A percentile compares a stretch with the other conserved stretches of the same genome.
phyloP scores from a whole-genome alignment of 192 early-diverging fungal genomes.

The Coemansia sp. region DNA sequence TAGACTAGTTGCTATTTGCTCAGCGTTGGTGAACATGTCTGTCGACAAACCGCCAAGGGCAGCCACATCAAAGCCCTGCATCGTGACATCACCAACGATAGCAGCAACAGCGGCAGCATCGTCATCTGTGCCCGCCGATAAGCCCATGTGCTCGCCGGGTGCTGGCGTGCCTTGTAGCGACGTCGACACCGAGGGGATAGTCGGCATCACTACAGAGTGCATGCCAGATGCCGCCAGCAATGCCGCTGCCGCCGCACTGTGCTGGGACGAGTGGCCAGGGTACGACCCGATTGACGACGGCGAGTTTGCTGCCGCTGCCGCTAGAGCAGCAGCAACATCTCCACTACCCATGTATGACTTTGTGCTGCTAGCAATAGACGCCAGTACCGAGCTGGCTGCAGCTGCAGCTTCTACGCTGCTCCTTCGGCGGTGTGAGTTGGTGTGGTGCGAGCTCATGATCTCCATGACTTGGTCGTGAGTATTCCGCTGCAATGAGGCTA shows the following conservation, averaged over 20 bases:
- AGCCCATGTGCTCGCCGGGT: conserved; percentile 12
- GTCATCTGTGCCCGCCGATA: conserved; percentile 1
- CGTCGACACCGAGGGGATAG: conserved; percentile 36
- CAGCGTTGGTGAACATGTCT: conserved; percentile 4
- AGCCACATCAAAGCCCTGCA: conserved; percentile 12
- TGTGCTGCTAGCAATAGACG: conserved; percentile 45
- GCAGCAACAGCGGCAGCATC: neutral
- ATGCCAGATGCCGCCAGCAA: conserved; percentile 45
- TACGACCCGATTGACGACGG: conserved; percentile 12
- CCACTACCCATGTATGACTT: conserved; percentile 25
- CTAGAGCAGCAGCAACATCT: conserved; percentile 9
- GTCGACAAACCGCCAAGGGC: conserved; percentile 22
- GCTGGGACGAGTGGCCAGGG: conserved; percentile 23
- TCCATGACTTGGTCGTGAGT: conserved; percentile 46
- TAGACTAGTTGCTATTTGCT: neutral
- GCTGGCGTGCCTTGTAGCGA: conserved; percentile 45
- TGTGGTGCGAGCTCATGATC: conserved; percentile 46
- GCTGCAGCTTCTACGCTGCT: conserved; percentile 52
- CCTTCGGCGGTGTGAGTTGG: conserved; percentile 38
- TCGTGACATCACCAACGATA: neutral
- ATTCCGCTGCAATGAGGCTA: conserved; percentile 22
- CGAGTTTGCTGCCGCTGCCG: conserved; percentile 15
- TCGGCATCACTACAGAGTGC: conserved; percentile 42
- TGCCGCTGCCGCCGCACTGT: conserved; percentile 37
- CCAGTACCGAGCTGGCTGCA: conserved; percentile 52